phyloP scores from a whole-genome alignment of 2,329 filamentous ascomycete genomes.

The Alternaria tenuissima region DNA sequence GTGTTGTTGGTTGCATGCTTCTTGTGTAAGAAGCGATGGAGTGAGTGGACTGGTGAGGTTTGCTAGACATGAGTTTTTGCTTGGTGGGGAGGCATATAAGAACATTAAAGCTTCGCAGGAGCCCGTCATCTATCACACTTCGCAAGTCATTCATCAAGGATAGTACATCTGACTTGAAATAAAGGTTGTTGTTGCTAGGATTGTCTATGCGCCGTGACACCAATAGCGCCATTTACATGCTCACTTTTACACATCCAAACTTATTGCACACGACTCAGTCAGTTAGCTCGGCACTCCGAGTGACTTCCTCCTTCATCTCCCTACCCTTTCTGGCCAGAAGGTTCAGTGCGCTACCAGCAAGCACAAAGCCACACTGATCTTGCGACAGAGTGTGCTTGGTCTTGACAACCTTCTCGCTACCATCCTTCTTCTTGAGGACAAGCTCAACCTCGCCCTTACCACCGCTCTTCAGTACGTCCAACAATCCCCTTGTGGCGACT shows the following conservation, averaged over 20 bases:
- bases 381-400: constrained; percentile 88
- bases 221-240: constrained; percentile 2
- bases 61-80: background rate
- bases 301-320: constrained; percentile 48
- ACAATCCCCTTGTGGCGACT: constrained; percentile 82
- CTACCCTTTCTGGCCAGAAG: constrained; percentile 73
- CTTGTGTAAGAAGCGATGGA: background rate
- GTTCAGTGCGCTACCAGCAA: constrained; percentile 94
- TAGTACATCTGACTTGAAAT: background rate
- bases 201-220: background rate
- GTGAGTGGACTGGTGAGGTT: background rate
- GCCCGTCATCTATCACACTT: background rate
- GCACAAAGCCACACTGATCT: constrained; percentile 90
- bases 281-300: constrained; percentile 48
- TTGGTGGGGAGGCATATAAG: background rate
- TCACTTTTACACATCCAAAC: background rate
- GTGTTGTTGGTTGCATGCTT: background rate
- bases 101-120: background rate
- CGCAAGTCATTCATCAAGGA: no score
- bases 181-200: background rate
- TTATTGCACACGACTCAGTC: constrained; percentile 33
- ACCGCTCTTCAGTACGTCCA: constrained; percentile 78
- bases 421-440: constrained; percentile 59
- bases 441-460: constrained; percentile 81
- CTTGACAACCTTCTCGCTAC: constrained; percentile 72